Conservation (phyloP, 176 grass and related monocot species). For the Otatea glauca region DNA sequence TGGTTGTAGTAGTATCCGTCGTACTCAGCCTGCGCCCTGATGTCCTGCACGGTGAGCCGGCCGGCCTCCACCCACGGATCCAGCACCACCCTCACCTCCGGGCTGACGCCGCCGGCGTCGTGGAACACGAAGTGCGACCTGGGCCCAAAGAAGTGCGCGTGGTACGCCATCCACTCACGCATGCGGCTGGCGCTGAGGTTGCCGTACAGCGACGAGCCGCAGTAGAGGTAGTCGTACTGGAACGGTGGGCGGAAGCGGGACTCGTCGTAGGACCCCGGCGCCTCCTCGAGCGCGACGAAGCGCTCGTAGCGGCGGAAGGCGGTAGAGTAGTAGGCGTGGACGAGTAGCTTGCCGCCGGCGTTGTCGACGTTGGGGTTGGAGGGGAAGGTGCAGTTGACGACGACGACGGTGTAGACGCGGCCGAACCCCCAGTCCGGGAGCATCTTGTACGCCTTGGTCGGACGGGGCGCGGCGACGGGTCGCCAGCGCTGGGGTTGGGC, state of each 20-base stretch:
- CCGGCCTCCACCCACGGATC: constrained; percentile 79
- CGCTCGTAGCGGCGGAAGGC: constrained; percentile 74
- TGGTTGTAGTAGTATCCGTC: constrained; percentile 96
- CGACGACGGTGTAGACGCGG: constrained; percentile 83
- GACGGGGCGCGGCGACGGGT: constrained; percentile 51
- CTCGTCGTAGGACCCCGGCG: constrained; percentile 67
- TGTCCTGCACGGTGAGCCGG: constrained; percentile 79
- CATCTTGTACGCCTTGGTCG: constrained; percentile 91
- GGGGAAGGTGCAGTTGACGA: constrained; percentile 93
- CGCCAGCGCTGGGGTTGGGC: constrained; percentile 48
- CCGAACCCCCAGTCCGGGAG: constrained; percentile 96
- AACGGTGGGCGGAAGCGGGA: constrained; percentile 58
- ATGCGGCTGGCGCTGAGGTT: constrained; percentile 69
- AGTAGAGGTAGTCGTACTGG: constrained; percentile 90
- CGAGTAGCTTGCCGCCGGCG: constrained; percentile 76
- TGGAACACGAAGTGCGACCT: constrained; percentile 88
- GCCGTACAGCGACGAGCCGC: constrained; percentile 90
- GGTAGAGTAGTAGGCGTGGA: constrained; percentile 89
- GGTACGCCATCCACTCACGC: constrained; percentile 86
- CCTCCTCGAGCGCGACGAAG: constrained; percentile 76
- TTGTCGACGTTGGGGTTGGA: constrained; percentile 75
- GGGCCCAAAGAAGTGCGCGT: constrained; percentile 80
- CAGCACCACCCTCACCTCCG: constrained; percentile 65
- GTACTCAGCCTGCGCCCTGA: constrained; percentile 71
- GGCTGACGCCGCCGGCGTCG: constrained; percentile 67